Percentiles rank a stretch among this genome's conserved stretches.
Conservation (phyloP, 768 basidiomycete species). For the Mycena albidolilacea region DNA sequence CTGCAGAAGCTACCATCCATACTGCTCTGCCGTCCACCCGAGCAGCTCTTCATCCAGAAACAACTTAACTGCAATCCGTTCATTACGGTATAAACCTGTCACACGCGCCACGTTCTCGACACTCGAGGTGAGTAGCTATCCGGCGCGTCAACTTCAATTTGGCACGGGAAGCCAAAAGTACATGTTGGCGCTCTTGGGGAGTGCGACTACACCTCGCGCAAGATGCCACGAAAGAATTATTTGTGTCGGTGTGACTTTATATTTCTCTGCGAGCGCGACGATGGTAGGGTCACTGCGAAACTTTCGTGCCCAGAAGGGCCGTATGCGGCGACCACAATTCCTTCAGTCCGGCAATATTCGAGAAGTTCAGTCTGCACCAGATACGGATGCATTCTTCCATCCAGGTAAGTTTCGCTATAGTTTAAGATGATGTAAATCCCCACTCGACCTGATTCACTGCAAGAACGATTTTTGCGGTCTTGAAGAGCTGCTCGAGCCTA, state of each 20-base stretch:
- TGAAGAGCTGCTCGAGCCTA: too few species aligned
- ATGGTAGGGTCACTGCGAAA: too few species aligned
- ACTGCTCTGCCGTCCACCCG: constrained; percentile 16
- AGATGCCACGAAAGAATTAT: constrained; percentile 69
- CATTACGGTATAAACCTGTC: constrained; percentile 19
- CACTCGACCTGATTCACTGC: constrained; percentile 67
- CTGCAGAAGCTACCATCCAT: constrained; percentile 6
- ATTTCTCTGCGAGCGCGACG: too few species aligned
- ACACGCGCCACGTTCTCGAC: constrained; percentile 42
- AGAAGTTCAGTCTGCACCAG: constrained; percentile 57
- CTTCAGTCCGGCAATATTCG: too few species aligned
- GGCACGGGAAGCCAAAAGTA: too few species aligned
- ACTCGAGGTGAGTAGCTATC: too few species aligned
- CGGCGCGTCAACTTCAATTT: too few species aligned
- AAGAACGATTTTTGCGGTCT: constrained; percentile 52
- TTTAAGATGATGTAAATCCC: constrained; percentile 29
- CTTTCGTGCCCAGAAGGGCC: too few species aligned
- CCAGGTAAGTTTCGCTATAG: background rate
- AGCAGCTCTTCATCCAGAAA: constrained; percentile 3
- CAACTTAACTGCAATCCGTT: constrained; percentile 1
- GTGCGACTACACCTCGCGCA: constrained; percentile 57
- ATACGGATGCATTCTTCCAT: constrained; percentile 63
- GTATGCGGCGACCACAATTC: too few species aligned
- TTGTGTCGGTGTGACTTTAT: constrained; percentile 55
- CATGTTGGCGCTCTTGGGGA: constrained; percentile 65